Evolutionary conservation across 2,329 filamentous ascomycete species (phyloP).

Genomic region (Aspergillus neotritici): DNA sequence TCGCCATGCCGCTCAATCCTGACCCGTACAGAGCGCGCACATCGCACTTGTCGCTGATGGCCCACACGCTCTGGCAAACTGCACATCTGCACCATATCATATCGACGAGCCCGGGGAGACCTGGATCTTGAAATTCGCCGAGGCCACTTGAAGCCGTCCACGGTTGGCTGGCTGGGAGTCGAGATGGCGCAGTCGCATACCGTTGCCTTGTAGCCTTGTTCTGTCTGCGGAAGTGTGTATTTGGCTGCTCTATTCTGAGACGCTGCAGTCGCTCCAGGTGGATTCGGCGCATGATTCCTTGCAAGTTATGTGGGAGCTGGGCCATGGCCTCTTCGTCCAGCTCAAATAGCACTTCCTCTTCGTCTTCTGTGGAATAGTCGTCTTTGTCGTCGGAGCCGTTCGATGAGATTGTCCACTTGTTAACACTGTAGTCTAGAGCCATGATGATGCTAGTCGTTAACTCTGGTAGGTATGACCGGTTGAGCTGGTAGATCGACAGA

Average conservation of each 20-base stretch:
- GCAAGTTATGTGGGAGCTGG: conserved; percentile 21
- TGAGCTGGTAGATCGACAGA: too few relatives aligned
- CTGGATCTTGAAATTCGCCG: too few relatives aligned
- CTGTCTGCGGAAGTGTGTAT: not conserved
- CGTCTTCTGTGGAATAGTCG: conserved; percentile 13
- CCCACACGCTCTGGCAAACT: too few relatives aligned
- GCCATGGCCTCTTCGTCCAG: conserved; percentile 24
- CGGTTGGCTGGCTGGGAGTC: not conserved
- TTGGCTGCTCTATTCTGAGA: not conserved
- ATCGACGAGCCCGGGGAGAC: too few relatives aligned
- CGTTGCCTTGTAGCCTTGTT: conserved; percentile 1
- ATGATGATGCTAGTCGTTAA: too few relatives aligned
- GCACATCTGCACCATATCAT: too few relatives aligned
- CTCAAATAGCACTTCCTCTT: conserved; percentile 25
- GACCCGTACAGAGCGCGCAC: too few relatives aligned
- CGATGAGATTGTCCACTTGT: not conserved
- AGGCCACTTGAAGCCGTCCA: too few relatives aligned
- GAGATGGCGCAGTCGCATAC: not conserved
- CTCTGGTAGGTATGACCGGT: too few relatives aligned
- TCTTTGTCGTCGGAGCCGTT: not conserved
- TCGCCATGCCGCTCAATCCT: too few relatives aligned
- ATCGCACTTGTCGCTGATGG: too few relatives aligned
- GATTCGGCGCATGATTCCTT: conserved; percentile 23
- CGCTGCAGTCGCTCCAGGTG: conserved; percentile 20
- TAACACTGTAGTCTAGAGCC: not conserved